Percentiles rank a stretch among this genome's conserved stretches.
These are phyloP conservation scores for Rhodotorula glutinis DNA, from an alignment of 1,284 basidiomycete species.

Conservation along the genomic window DNA sequence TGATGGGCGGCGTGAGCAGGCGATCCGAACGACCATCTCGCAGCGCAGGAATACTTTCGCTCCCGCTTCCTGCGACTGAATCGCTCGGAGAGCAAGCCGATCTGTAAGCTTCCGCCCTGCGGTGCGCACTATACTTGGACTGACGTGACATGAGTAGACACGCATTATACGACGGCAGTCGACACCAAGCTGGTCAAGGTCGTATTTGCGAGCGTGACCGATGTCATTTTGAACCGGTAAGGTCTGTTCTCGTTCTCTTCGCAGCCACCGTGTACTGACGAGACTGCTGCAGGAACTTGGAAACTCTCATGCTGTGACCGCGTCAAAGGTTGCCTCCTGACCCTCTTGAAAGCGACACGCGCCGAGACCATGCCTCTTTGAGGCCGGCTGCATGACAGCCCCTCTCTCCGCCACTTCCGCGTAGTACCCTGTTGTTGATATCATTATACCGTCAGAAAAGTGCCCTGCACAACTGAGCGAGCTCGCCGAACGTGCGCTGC, in stretches of 20 bases:
- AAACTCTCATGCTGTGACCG: constrained; percentile 15
- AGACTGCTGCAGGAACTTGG: constrained; percentile 12
- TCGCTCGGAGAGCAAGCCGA: constrained; percentile 80
- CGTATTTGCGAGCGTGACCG: constrained; percentile 61
- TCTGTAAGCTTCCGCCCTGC: constrained; percentile 80
- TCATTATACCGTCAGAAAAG: no score
- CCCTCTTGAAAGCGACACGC: no score
- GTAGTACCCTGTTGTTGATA: no score
- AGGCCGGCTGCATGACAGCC: no score
- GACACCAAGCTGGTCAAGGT: constrained; percentile 87
- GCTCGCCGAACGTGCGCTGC: no score
- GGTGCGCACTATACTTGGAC: no score
- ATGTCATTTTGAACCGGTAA: constrained; percentile 24
- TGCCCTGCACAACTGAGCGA: no score
- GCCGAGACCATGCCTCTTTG: no score
- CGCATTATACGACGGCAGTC: constrained; percentile 84
- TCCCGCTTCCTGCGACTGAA: constrained; percentile 76
- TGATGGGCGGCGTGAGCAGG: not conserved
- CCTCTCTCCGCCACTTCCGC: no score
- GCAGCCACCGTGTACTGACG: no score
- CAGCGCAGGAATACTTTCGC: constrained; percentile 87
- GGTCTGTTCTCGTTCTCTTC: no score
- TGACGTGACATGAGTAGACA: constrained; percentile 11
- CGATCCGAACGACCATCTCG: constrained; percentile 59
- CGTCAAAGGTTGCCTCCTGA: not conserved